Evolutionary conservation across 192 early-diverging fungal species (phyloP), one percentile per base, ranked within the genome.

Genomic region (Coemansia sp.): DNA sequence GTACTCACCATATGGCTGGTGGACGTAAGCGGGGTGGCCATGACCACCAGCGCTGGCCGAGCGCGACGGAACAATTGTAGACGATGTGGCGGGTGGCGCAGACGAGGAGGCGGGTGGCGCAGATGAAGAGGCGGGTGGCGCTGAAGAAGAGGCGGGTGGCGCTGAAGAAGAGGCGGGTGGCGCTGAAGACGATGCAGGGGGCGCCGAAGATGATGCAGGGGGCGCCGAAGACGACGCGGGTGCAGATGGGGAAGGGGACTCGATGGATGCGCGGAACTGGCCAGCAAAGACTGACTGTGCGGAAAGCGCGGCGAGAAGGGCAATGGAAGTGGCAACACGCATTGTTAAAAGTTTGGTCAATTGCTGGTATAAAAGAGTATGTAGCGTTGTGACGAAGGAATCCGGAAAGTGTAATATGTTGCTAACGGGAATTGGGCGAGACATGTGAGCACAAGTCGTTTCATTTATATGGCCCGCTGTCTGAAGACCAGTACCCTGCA

Each of bases 311-410:
- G 71, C 79, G 64, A 81, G 11, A 53, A 75, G 34, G 3, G 73
- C 73, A 66, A 81, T 46, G 29, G 79, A 75, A 44, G 74, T 66
- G 38, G 66, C 44, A 50, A 50, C 49, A 50, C 78, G 78, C 78
- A 79, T 79, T 34, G 38, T 74, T 64, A 57, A 43, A 64, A 7
- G 24, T 68, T 34, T 36, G 24, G 60, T 16, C 53, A 65, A 58
- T 18, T 57, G 46, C 27, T 24, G 41, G 40, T 44, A 31, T 16
- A 34, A 50, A 33, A 31, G 11, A 20, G 24, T n/a, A 47, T 50
- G 68, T 62, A 43, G 10, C 62, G n/a, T 16, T 18, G 33, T 33
- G 57, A 60, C 6, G 57, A 34, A 60, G 33, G 57, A 8, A n/a
- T 34, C 1, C 34, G 52, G 24, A 53, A 27, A 53, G 22, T 27